Evolutionary conservation across 2,329 filamentous ascomycete species (phyloP), one percentile per base, ranked within the genome.

Genomic region (Chaetomium olivaceum): DNA sequence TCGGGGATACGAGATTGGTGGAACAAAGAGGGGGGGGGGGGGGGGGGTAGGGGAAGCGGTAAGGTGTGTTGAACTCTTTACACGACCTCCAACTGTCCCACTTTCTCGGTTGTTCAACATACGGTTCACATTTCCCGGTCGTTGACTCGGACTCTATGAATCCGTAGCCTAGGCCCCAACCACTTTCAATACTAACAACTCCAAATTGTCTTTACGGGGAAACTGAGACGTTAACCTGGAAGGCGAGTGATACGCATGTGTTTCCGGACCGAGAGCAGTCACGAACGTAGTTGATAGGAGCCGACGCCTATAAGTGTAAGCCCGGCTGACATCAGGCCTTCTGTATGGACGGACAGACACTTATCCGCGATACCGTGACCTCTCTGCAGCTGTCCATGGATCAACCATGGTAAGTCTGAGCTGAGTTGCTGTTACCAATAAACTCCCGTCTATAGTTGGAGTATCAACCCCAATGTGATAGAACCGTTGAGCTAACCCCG

Each of bases 401-500:
- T 48, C 46, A n/a, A 21, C n/a, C 3, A 46, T 46, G 43, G 36
- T 46, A 21, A 9, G 19, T 46, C 7, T 51, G 21, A 23, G 23
- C 23, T 27, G 23, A 52, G 46, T 48, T 21, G 21, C 21, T 19
- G 46, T 23, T 23, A 12, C n/a, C 5, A 12, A 3, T 48, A 7
- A 12, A 23, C n/a, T 48, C n/a, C n/a, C 2, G n/a, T 3, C n/a
- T 2, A 5, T 9, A 2, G 46, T 48, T 48, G 46, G 46, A 48
- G 46, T 48, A 48, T 9, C 23, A 27, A 27, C 50, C 50, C 50
- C 50, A 25, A 27, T 25, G 4, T 14, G 50, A 19, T 25, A 43
- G 25, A 23, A 48, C 39, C 39, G 16, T 54, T 29, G 25, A 54
- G 25, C 8, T 29, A 62, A 48, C 61, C 61, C 52, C 61, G 61